A percentile compares a stretch with the other conserved stretches of the same genome.
These are phyloP conservation scores for Colletotrichum higginsianum DNA, from an alignment of 2,329 filamentous ascomycete species.

Conservation along the genomic window DNA sequence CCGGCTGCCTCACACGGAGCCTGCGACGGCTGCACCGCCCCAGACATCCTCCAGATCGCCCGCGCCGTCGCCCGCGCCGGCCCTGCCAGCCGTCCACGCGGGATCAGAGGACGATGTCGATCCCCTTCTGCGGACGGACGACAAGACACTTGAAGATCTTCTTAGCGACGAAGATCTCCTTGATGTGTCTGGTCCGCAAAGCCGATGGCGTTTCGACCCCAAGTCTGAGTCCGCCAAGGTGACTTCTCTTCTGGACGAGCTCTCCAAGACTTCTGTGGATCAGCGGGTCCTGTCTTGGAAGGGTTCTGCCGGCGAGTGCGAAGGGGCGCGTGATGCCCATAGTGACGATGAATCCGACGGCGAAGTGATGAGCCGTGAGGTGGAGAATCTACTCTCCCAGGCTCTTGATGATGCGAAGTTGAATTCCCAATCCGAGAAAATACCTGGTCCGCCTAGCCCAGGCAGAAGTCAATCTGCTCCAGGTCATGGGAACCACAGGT, in stretches of 20 bases:
- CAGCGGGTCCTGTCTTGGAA: slow-evolving; percentile 3
- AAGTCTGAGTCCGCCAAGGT: slow-evolving; percentile 51
- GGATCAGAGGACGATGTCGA: slow-evolving; percentile 51
- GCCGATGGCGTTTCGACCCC: slow-evolving; percentile 45
- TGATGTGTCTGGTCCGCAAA: slow-evolving; percentile 50
- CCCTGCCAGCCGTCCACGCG: not conserved
- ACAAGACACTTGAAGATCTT: slow-evolving; percentile 67
- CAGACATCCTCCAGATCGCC: slow-evolving; percentile 18
- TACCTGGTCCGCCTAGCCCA: slow-evolving; percentile 11
- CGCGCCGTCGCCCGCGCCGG: not conserved
- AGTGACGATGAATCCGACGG: slow-evolving; percentile 64
- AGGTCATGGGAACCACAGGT: not conserved
- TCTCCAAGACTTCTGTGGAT: slow-evolving; percentile 45
- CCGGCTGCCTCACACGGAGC: not conserved
- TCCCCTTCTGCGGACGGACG: slow-evolving; percentile 62
- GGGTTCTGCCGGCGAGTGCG: not conserved
- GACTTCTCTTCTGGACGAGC: slow-evolving; percentile 55
- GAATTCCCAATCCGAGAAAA: slow-evolving; percentile 41
- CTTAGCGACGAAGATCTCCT: slow-evolving; percentile 59
- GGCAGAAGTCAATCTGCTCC: not conserved
- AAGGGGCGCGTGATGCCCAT: slow-evolving; percentile 41
- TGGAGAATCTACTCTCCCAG: slow-evolving; percentile 61
- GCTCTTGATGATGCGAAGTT: slow-evolving; percentile 63
- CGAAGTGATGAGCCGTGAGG: slow-evolving; percentile 62
- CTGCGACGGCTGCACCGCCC: slow-evolving; percentile 10